Base-by-base conservation (phyloP, 805 yeast genomes). In the Wickerhamiella lipophila region DNA sequence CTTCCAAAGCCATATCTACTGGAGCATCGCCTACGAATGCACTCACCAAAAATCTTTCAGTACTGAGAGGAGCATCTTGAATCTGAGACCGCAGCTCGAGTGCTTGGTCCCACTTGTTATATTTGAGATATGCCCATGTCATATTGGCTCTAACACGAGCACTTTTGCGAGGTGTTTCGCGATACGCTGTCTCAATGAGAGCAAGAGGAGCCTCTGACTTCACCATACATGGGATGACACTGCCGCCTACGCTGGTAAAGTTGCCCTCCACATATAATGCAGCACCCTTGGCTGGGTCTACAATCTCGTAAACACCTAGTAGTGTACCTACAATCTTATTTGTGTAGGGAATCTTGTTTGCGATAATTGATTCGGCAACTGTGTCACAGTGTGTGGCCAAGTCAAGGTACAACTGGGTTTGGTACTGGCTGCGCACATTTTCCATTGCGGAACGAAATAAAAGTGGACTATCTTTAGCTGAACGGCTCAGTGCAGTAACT, bases 1-100 rank as follows among this genome's bases (percentile, higher is more conserved):
- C 27, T 11, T 22, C 15, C 11, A 35, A 41, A 3, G 58, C 61
- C 11, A 49, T 6, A 1, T 40, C 54, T 4, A 45, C 39, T 4
- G 61, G 59, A 1, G 58, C 59, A 15, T 58, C 59, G 26, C 60
- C 61, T n/a, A 58, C 39, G 34, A 58, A 56, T 2, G 52, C 58
- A 16, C 55, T 55, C 3, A 46, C 29, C 9, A 56, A 23, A 23
- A 46, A 53, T 29, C 16, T 16, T 25, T 21, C 23, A 12, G 21
- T 46, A 23, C 47, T 19, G 7, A 47, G 16, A 3, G 32, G 50
- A 2, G 38, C 34, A 9, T 42, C 29, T 7, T 3, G 19, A n/a
- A 47, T 29, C 36, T 43, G 29, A 2, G 34, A 27, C 12, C 26
- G 35, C 6, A 27, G 26, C 1, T 21, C 48, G 25, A 38, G 15